Evolutionary conservation across 2,329 filamentous ascomycete species (phyloP), one percentile per base, ranked within the genome.

Genomic region (Trichoderma lentiforme): DNA sequence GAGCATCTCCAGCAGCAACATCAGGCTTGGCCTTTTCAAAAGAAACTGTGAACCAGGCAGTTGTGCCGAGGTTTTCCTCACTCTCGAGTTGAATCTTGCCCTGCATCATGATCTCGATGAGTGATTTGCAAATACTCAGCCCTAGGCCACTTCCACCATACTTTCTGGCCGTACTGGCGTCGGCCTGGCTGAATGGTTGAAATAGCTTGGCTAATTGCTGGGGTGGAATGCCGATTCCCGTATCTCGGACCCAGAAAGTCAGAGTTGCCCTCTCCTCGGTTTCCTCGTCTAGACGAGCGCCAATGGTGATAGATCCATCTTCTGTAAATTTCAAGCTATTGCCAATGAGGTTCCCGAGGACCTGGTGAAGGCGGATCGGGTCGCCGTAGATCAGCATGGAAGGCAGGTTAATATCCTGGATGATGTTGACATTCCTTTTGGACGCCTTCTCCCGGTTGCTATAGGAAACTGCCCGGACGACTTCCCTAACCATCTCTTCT

Each of bases 251-350:
- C 81, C 93, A 95, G 79, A 95, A 96, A 2, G 92, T 94, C 70
- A 97, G 85, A 30, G 90, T 91, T 7, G 94, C 90, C 72, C 87
- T 88, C 51, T 93, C 89, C 15, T 88, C 85, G 11, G 90, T 91
- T 78, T 97, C 93, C 8, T 86, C 85, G 60, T 94, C 90, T 24
- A 94, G 87, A 28, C 88, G 88, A 5, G 94, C 93, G 61, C 90
- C 90, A 66, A 98, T 93, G 0, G 93, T 97, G 72, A 98, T 93
- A 0, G 92, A 93, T 0, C 95, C 95, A 72, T 91, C 88, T 71
- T 95, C 92, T 0, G 95, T 98, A 79, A 98, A 98, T 79, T 98
- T 98, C 81, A 97, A 91, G 78, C 93, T 95, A 83, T 98, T 98
- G 74, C 92, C 93, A 57, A 98, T 92, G 30, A 98, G 87, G 77